These are phyloP conservation scores for Tanacetum coccineum DNA, from an alignment of 129 eudicot genomes.

Conservation along the genomic window DNA sequence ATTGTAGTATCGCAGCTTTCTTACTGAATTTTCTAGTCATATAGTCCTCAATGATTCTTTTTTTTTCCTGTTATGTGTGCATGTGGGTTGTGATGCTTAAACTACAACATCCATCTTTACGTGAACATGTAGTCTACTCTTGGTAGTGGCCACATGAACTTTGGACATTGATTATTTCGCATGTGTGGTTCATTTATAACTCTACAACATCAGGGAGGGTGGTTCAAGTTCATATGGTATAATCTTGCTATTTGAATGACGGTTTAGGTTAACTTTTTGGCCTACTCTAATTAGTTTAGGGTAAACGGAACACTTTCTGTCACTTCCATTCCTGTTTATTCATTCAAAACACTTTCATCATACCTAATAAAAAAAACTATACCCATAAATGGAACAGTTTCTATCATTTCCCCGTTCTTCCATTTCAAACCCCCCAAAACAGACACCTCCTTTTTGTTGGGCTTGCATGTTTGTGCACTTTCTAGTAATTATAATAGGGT, in stretches of 20 bases:
- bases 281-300: too few relatives aligned
- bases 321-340: too few relatives aligned
- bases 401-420: too few relatives aligned
- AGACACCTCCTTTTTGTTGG: neutral
- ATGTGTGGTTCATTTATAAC: neutral
- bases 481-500: neutral
- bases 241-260: neutral
- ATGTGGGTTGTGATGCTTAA: neutral
- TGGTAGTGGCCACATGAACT: neutral
- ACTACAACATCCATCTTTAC: neutral
- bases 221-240: conserved; percentile 15
- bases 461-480: conserved; percentile 16
- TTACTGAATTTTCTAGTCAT: too few relatives aligned
- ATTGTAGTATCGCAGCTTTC: neutral
- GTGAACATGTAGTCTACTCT: conserved; percentile 18
- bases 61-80: conserved; percentile 7
- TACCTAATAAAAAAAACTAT: too few relatives aligned
- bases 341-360: too few relatives aligned
- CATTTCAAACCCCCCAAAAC: too few relatives aligned
- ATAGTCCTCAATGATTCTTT: too few relatives aligned
- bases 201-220: neutral
- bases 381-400: too few relatives aligned
- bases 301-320: neutral
- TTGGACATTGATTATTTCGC: neutral
- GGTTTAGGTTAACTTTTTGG: neutral